Evolutionary conservation across 257 asterid genomes (phyloP), one percentile per base, ranked within the genome.

Genomic region (Buddleja alternifolia): DNA sequence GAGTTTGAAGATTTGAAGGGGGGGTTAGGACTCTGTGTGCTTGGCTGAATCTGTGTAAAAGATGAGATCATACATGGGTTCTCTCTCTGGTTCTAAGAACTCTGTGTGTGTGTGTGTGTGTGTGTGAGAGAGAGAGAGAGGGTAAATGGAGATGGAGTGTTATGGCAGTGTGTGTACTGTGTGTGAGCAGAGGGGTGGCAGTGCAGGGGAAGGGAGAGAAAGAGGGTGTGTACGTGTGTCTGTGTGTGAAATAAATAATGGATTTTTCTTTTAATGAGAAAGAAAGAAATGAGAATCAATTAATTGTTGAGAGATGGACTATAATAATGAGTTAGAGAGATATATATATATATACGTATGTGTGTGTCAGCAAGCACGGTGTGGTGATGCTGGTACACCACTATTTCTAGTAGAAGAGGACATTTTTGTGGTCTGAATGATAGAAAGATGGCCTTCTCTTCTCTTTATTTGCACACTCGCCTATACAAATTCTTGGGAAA

Each of bases 21-120:
- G n/a, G 75, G 65, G 69, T 29, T 37, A 59, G 64, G 64, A 52
- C 70, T 53, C 17, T 5, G 63, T 39, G 57, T 73, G 89, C 71
- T 74, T 55, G 83, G 71, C 83, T 71, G 77, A 83, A 83, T 72
- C 34, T 42, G 83, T 83, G 90, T 20, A 83, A 88, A 73, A 66
- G 78, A 71, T 78, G 84, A 71, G 88, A 84, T 82, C 84, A 82
- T 66, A 29, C 57, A 51, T 14, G 63, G 74, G 66, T 39, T 37
- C 20, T 46, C 60, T 36, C 57, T 52, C 54, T 71, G 73, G 50
- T 58, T 69, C 37, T 19, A 44, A 21, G 74, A 25, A 42, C 29
- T 20, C 20, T 24, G 56, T 11, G 44, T 14, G 52, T 63, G 74
- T 46, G 67, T 1, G 8, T 16, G 37, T 0, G 47, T 45, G 68